phyloP scores from a whole-genome alignment of 805 yeast species.

The Monosporozyma unispora region DNA sequence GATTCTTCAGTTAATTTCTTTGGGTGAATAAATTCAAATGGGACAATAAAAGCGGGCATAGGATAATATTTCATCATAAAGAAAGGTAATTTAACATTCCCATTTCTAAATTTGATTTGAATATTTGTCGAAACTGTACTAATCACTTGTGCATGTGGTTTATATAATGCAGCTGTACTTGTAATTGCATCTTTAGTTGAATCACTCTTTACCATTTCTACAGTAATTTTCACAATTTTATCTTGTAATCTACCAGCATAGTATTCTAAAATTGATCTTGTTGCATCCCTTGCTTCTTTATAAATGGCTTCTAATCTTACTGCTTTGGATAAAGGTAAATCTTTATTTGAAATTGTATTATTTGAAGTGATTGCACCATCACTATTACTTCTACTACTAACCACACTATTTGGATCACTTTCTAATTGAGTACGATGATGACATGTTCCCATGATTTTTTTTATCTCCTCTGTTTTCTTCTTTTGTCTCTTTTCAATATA shows the following conservation, averaged over 20 bases:
- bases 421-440: no score
- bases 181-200: constrained; percentile 19
- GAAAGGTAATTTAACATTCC: constrained; percentile 28
- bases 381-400: background rate
- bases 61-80: constrained; percentile 25
- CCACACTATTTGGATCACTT: background rate
- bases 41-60: constrained; percentile 24
- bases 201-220: constrained; percentile 25
- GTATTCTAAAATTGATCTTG: constrained; percentile 19
- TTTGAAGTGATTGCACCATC: background rate
- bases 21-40: constrained; percentile 28
- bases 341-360: background rate
- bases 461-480: background rate
- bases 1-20: constrained; percentile 9
- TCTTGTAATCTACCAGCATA: constrained; percentile 18
- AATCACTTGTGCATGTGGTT: constrained; percentile 25
- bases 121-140: constrained; percentile 30
- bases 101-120: constrained; percentile 30
- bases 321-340: constrained; percentile 9
- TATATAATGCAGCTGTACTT: constrained; percentile 19
- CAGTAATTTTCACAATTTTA: constrained; percentile 25
- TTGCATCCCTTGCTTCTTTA: constrained; percentile 18
- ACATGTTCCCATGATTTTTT: background rate
- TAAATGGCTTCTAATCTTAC: constrained; percentile 19
- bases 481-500: constrained; percentile 8